A percentile compares a stretch with the other conserved stretches of the same genome.
These are phyloP conservation scores for Trypanosoma conorhini DNA, from an alignment of 208 protist genomes.

Conservation along the genomic window DNA sequence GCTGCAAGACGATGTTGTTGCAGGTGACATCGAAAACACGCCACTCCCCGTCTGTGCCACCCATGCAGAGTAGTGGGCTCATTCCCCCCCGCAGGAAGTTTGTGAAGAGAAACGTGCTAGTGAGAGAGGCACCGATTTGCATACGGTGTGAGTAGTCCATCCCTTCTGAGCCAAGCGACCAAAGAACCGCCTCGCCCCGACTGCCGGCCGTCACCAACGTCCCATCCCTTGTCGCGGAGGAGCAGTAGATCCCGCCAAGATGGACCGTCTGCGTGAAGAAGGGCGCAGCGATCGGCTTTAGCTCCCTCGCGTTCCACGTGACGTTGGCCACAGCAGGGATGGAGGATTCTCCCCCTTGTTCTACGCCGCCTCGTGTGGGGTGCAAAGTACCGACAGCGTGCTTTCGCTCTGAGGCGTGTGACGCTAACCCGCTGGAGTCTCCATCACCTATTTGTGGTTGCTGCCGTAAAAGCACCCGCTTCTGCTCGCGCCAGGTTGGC, in stretches of 20 bases:
- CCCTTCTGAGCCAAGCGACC: constrained; percentile 32
- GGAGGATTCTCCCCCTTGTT: not conserved
- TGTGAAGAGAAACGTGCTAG: constrained; percentile 25
- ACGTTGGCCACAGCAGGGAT: not conserved
- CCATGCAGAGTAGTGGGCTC: constrained; percentile 28
- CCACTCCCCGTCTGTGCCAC: constrained; percentile 51
- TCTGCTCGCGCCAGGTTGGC: constrained; percentile 21
- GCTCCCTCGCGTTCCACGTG: constrained; percentile 13
- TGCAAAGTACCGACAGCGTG: not conserved
- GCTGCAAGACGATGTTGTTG: constrained; percentile 30
- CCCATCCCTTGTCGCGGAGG: constrained; percentile 23
- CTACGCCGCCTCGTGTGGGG: not conserved
- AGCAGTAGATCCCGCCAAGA: constrained; percentile 57
- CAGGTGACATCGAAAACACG: constrained; percentile 37
- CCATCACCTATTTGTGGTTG: not conserved
- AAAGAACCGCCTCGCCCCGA: constrained; percentile 57
- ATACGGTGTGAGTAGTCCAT: constrained; percentile 29
- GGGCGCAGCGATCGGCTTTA: constrained; percentile 40
- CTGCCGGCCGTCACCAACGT: constrained; percentile 56
- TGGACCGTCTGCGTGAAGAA: constrained; percentile 38
- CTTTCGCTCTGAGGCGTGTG: not conserved
- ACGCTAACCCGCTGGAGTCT: not conserved
- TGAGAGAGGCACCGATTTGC: not conserved
- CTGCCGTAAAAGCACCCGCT: constrained; percentile 10
- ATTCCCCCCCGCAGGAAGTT: constrained; percentile 15